A percentile compares a stretch with the other conserved stretches of the same genome.
Evolutionary conservation across 2,329 filamentous ascomycete genomes (phyloP).

Genomic region (Trichoderma harzianum): DNA sequence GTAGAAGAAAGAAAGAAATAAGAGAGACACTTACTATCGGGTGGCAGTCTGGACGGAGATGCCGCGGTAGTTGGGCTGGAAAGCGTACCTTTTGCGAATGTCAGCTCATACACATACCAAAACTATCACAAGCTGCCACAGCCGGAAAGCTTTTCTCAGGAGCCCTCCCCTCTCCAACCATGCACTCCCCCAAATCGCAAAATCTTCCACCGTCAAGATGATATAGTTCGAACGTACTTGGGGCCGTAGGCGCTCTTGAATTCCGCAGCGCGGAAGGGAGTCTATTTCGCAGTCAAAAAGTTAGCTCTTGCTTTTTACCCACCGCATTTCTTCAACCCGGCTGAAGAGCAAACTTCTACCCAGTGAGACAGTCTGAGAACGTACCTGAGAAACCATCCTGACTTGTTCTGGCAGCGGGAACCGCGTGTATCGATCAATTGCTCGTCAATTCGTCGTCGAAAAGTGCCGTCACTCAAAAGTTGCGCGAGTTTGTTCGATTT

Average conservation of each 20-base stretch:
- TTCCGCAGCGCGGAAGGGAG: slow-evolving; percentile 43
- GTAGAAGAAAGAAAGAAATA: not conserved
- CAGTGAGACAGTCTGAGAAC: slow-evolving; percentile 18
- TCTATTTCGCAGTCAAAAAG: slow-evolving; percentile 34
- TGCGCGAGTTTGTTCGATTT: slow-evolving; percentile 37
- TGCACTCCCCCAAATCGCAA: not conserved
- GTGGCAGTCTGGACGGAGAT: slow-evolving; percentile 41
- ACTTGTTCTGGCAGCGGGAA: slow-evolving; percentile 28
- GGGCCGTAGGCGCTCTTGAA: slow-evolving; percentile 65
- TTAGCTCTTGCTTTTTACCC: slow-evolving; percentile 28
- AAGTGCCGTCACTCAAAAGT: slow-evolving; percentile 22
- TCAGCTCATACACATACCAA: not conserved
- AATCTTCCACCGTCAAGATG: not conserved
- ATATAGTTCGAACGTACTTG: slow-evolving; percentile 48
- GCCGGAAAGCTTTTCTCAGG: slow-evolving; percentile 27
- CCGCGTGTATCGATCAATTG: slow-evolving; percentile 37
- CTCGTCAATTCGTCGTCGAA: slow-evolving; percentile 32
- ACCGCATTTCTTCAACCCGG: not conserved
- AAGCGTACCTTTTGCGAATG: slow-evolving; percentile 50
- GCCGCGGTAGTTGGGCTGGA: slow-evolving; percentile 54
- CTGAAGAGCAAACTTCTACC: not conserved
- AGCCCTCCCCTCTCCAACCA: not conserved
- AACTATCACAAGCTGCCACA: not conserved
- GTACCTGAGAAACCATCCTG: slow-evolving; percentile 43
- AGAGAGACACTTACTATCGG: slow-evolving; percentile 47